phyloP scores from a whole-genome alignment of 805 yeast genomes.

The Cyberlindnera sargentensis region DNA sequence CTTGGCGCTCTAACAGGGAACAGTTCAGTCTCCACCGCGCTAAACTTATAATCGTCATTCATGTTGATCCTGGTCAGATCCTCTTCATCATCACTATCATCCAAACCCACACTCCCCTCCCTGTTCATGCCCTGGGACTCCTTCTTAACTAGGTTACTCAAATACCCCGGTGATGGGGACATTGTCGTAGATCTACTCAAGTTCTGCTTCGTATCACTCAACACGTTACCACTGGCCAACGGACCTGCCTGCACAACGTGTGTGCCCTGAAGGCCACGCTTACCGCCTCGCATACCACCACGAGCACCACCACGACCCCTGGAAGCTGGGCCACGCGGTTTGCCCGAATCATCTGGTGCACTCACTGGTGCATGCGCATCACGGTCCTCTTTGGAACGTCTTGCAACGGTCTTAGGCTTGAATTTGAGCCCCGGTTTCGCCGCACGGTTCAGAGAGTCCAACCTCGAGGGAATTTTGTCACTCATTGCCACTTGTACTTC shows the following conservation, averaged over 20 bases:
- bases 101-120: conserved; percentile 21
- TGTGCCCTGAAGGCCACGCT: conserved; percentile 35
- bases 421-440: conserved; percentile 59
- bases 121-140: conserved; percentile 12
- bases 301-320: conserved; percentile 18
- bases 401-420: conserved; percentile 80
- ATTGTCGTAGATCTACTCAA: conserved; percentile 20
- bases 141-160: conserved; percentile 28
- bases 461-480: conserved; percentile 22
- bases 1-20: conserved; percentile 71
- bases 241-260: conserved; percentile 71
- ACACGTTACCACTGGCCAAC: conserved; percentile 45
- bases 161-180: conserved; percentile 36
- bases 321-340: conserved; percentile 5
- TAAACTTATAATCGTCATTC: conserved; percentile 49
- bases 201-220: conserved; percentile 14
- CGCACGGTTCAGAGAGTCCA: conserved; percentile 33
- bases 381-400: conserved; percentile 79
- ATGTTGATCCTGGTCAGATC: conserved; percentile 47
- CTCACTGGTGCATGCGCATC: conserved; percentile 59
- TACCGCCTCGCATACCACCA: conserved; percentile 19
- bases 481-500: conserved; percentile 8
- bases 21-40: conserved; percentile 42
- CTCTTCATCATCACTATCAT: conserved; percentile 36
- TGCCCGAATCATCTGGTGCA: conserved; percentile 7